Conservation (phyloP, 2,329 filamentous ascomycete genomes). For the Fusarium paranaense region DNA sequence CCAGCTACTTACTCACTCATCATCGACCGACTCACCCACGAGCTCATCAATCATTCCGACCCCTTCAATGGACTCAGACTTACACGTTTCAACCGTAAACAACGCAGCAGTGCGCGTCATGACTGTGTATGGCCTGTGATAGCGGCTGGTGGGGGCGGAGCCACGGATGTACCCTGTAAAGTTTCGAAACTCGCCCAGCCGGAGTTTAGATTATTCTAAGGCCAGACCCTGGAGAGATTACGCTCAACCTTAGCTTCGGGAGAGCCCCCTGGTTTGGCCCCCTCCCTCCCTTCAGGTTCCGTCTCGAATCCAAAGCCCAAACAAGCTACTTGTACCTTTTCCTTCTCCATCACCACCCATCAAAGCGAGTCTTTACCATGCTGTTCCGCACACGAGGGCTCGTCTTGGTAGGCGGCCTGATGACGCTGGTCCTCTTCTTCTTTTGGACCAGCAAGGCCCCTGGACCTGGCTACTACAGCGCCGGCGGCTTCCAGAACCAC, state of each 20-base stretch:
- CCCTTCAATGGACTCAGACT: not conserved
- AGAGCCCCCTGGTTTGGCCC: not conserved
- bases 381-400: constrained; percentile 37
- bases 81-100: not conserved
- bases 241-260: not conserved
- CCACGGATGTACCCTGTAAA: not conserved
- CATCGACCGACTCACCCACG: too few relatives aligned
- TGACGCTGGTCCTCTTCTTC: constrained; percentile 37
- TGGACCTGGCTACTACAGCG: constrained; percentile 27
- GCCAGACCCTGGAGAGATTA: not conserved
- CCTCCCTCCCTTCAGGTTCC: not conserved
- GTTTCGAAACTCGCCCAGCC: not conserved
- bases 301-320: not conserved
- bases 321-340: not conserved
- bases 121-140: not conserved
- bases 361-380: constrained; percentile 30
- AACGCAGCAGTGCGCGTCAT: not conserved
- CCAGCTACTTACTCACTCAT: not conserved
- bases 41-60: too few relatives aligned
- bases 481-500: constrained; percentile 32
- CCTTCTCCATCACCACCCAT: not conserved
- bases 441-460: constrained; percentile 31
- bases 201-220: not conserved
- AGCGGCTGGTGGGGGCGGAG: not conserved
- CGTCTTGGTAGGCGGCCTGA: constrained; percentile 32